These are phyloP conservation scores for Pterocarpus macrocarpus DNA, from an alignment of 306 rosid genomes.

Conservation along the genomic window DNA sequence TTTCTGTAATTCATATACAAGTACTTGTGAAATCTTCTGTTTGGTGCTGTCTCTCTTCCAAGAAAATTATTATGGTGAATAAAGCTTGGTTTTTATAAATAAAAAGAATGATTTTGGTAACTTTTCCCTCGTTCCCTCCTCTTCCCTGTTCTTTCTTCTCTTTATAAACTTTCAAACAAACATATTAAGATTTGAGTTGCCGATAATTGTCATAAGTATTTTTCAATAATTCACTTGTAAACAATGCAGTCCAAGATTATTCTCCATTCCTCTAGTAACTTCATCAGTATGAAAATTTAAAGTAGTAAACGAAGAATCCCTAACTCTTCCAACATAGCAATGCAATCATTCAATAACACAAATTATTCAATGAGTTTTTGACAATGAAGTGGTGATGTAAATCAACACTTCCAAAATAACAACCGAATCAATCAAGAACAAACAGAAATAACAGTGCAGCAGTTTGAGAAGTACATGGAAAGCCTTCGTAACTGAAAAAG, in stretches of 20 bases:
- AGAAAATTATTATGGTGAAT: no score
- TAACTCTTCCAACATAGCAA: not conserved
- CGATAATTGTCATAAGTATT: not conserved
- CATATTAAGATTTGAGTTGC: not conserved
- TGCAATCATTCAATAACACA: not conserved
- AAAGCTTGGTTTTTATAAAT: not conserved
- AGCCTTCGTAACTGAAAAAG: not conserved
- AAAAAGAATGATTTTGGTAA: not conserved
- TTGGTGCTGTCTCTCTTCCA: no score
- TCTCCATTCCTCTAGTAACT: not conserved
- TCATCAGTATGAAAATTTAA: not conserved
- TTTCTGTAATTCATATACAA: no score
- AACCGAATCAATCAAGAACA: not conserved
- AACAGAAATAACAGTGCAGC: not conserved
- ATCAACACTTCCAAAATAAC: constrained; percentile 9
- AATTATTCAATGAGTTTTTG: constrained; percentile 9
- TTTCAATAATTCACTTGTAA: not conserved
- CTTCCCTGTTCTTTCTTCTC: not conserved
- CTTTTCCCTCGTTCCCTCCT: not conserved
- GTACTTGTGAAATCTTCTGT: no score
- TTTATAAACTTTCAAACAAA: not conserved
- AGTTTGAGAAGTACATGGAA: constrained; percentile 26
- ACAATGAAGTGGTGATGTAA: not conserved
- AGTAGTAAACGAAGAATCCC: not conserved
- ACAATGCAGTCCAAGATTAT: not conserved